A percentile compares a stretch with the other conserved stretches of the same genome.
Evolutionary conservation across 768 basidiomycete species (phyloP).

Genomic region (Tephrocybe sp.): DNA sequence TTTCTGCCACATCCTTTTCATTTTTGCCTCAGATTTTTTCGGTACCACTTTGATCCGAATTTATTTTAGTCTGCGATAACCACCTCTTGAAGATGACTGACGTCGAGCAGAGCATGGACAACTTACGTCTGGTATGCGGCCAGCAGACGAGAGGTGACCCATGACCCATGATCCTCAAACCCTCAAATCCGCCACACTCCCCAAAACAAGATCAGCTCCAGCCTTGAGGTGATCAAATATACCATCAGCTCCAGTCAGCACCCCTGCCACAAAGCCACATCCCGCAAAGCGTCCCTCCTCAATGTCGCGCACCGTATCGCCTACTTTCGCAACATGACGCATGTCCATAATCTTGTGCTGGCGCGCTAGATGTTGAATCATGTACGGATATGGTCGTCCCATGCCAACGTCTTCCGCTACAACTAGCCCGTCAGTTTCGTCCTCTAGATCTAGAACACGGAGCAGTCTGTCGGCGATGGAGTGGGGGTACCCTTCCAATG

Average conservation of each 20-base stretch:
- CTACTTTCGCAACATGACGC: conserved; percentile 9
- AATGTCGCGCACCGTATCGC: conserved; percentile 11
- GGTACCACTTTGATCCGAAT: too few species aligned
- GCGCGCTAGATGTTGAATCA: conserved; percentile 13
- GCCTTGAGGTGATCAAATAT: conserved; percentile 7
- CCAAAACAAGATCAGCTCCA: conserved; percentile 12
- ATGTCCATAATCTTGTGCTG: conserved; percentile 9
- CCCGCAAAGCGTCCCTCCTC: conserved; percentile 12
- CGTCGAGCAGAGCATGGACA: too few species aligned
- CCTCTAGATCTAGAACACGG: not conserved
- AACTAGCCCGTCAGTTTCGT: conserved; percentile 10
- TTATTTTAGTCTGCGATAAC: too few species aligned
- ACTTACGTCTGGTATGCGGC: too few species aligned
- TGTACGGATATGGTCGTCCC: conserved; percentile 13
- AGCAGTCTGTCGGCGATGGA: conserved; percentile 11
- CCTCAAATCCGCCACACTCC: conserved; percentile 7
- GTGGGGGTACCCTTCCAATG: conserved; percentile 12
- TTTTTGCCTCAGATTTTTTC: too few species aligned
- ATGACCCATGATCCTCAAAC: not conserved
- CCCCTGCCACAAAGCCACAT: conserved; percentile 11
- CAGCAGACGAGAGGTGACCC: too few species aligned
- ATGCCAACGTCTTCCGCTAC: conserved; percentile 14
- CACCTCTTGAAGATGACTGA: too few species aligned
- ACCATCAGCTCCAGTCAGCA: conserved; percentile 10
- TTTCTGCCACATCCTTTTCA: too few species aligned